Evolutionary conservation across 495 filamentous ascomycete genomes (phyloP).

Genomic region (Cercophora newfieldiana): DNA sequence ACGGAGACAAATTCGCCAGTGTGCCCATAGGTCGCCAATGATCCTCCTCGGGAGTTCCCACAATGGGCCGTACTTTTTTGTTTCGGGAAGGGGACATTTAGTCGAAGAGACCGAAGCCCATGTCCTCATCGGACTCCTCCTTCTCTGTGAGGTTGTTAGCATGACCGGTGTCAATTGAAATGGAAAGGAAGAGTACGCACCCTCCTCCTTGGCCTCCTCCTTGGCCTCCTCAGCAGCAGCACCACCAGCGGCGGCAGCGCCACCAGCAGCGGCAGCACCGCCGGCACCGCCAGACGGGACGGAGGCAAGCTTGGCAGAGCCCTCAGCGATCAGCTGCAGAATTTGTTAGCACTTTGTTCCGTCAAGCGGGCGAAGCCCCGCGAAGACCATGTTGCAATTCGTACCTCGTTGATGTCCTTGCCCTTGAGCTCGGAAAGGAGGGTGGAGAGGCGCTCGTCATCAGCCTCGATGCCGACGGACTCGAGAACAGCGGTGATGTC

Average conservation of each 20-base stretch:
- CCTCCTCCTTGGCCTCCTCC: constrained; percentile 75
- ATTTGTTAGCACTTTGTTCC: constrained; percentile 28
- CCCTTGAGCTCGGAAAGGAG: constrained; percentile 90
- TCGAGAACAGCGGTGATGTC: constrained; percentile 91
- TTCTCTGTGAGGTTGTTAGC: constrained; percentile 49
- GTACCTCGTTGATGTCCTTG: constrained; percentile 96
- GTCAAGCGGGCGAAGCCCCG: not conserved
- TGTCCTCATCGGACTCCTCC: constrained; percentile 98
- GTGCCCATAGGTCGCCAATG: constrained; percentile 22
- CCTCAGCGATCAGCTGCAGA: constrained; percentile 83
- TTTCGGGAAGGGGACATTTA: constrained; percentile 47
- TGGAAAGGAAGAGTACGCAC: constrained; percentile 38
- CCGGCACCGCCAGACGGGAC: constrained; percentile 90
- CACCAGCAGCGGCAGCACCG: constrained; percentile 66
- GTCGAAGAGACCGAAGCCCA: constrained; percentile 99
- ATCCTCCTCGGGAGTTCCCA: constrained; percentile 29
- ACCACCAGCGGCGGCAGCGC: constrained; percentile 64
- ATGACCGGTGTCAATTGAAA: not conserved
- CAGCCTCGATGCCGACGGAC: constrained; percentile 94
- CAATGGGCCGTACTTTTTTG: constrained; percentile 10
- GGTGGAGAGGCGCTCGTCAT: constrained; percentile 78
- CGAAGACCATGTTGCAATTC: constrained; percentile 10
- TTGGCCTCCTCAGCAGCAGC: constrained; percentile 68
- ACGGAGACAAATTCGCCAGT: constrained; percentile 17
- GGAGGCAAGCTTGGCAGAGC: constrained; percentile 91